These are phyloP conservation scores for Omphalotus olearius DNA, from an alignment of 1,284 basidiomycete species.

Conservation along the genomic window DNA sequence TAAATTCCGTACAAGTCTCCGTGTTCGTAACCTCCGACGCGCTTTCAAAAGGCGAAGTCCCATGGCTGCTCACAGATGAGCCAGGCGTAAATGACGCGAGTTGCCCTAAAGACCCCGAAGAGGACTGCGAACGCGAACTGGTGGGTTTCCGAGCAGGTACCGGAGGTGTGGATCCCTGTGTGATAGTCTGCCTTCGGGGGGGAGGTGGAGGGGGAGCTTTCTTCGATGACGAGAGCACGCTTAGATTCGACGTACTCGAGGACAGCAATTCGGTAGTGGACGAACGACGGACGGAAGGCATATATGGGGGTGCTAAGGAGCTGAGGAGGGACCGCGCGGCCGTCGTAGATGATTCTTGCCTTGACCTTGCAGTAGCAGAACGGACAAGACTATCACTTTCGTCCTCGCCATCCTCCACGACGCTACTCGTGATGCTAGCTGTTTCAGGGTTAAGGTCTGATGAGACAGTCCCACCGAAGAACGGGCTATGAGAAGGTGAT, in stretches of 20 bases:
- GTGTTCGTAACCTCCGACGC: constrained; percentile 27
- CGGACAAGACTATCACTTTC: constrained; percentile 22
- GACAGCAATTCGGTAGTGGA: constrained; percentile 6
- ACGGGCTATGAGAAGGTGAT: constrained; percentile 36
- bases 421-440: constrained; percentile 38
- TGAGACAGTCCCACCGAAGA: constrained; percentile 33
- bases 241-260: neutral
- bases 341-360: constrained; percentile 1
- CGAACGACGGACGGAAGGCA: constrained; percentile 5
- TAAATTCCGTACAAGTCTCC: constrained; percentile 14
- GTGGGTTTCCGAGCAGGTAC: constrained; percentile 22
- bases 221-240: constrained; percentile 20
- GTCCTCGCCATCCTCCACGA: constrained; percentile 39
- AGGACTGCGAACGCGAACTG: constrained; percentile 12
- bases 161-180: constrained; percentile 21
- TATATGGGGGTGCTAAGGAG: neutral
- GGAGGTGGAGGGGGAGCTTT: constrained; percentile 37
- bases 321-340: constrained; percentile 3
- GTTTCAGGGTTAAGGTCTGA: constrained; percentile 27
- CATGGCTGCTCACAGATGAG: constrained; percentile 25
- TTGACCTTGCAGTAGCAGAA: constrained; percentile 1
- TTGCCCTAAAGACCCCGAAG: constrained; percentile 14
- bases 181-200: constrained; percentile 28
- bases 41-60: constrained; percentile 47
- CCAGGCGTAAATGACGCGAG: constrained; percentile 19